These are phyloP conservation scores for Chenopodium album DNA, from an alignment of 148 eudicot species.

Conservation along the genomic window DNA sequence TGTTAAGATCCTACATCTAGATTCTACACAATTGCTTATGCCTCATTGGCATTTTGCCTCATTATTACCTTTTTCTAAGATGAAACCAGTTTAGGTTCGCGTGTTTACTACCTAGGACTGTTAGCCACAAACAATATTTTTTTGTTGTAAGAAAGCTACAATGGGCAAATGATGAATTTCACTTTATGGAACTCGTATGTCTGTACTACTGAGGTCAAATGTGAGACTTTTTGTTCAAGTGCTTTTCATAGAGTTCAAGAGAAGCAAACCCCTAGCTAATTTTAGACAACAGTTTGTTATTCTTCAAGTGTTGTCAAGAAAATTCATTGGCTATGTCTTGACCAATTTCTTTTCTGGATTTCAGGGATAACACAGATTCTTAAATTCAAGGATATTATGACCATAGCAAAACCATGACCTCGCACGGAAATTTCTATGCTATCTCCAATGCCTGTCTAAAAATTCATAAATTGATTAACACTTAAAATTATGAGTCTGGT, in stretches of 20 bases:
- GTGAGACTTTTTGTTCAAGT: neutral
- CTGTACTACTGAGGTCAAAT: neutral
- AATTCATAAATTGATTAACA: neutral
- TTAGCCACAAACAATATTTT: neutral
- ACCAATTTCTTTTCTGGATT: neutral
- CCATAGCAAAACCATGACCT: neutral
- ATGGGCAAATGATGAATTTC: too few species aligned
- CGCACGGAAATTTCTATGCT: neutral
- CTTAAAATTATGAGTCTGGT: neutral
- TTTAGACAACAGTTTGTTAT: neutral
- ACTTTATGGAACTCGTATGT: neutral
- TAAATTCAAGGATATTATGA: neutral
- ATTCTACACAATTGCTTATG: slow-evolving; percentile 1
- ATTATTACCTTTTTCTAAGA: neutral
- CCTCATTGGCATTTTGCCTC: neutral
- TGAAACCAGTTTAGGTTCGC: slow-evolving; percentile 1
- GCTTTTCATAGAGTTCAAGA: too few species aligned
- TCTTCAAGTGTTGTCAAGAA: neutral
- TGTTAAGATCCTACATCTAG: slow-evolving; percentile 13
- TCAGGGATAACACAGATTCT: neutral
- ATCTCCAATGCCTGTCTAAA: neutral
- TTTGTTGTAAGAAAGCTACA: too few species aligned
- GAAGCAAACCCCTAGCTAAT: neutral
- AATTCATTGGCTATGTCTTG: neutral
- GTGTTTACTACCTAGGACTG: slow-evolving; percentile 1